Percentiles rank a stretch among this genome's conserved stretches.
phyloP scores from a whole-genome alignment of 176 grass and related monocot genomes.

The Oryza brachyantha region DNA sequence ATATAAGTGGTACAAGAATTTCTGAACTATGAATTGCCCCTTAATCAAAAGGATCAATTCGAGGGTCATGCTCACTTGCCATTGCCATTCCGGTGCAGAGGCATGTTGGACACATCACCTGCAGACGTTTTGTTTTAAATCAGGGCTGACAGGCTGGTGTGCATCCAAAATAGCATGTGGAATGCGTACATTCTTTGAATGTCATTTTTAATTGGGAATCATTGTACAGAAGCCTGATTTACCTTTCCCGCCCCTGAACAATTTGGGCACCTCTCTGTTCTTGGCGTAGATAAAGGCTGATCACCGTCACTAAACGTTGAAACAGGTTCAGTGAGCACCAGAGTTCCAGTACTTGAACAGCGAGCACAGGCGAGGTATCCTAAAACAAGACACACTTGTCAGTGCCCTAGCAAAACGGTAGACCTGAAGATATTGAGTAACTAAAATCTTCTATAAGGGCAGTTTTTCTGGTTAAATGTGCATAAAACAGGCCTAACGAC shows the following conservation, averaged over 20 bases:
- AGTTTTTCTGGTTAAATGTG: not conserved
- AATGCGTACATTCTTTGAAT: not conserved
- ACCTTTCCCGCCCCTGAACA: slow-evolving; percentile 98
- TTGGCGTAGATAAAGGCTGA: slow-evolving; percentile 66
- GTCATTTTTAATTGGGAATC: not conserved
- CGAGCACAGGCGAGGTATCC: slow-evolving; percentile 95
- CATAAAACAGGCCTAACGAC: not conserved
- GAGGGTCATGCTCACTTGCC: slow-evolving; percentile 96
- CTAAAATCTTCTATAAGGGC: not conserved
- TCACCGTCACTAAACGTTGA: slow-evolving; percentile 48
- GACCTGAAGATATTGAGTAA: not conserved
- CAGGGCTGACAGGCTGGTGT: not conserved
- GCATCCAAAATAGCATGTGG: not conserved
- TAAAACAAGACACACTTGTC: slow-evolving; percentile 42
- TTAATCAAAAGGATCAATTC: slow-evolving; percentile 91
- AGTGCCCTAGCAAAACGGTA: not conserved
- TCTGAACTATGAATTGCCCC: not conserved
- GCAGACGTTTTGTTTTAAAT: slow-evolving; percentile 23
- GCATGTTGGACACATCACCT: slow-evolving; percentile 99
- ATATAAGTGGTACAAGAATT: not conserved
- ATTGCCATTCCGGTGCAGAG: slow-evolving; percentile 99
- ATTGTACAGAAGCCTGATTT: not conserved
- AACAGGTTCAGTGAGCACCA: slow-evolving; percentile 74
- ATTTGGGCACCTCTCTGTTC: slow-evolving; percentile 85
- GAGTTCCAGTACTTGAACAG: slow-evolving; percentile 84